Evolutionary conservation across 768 basidiomycete species (phyloP), one percentile per base, ranked within the genome.

Genomic region (Pleurotus cornucopiae): DNA sequence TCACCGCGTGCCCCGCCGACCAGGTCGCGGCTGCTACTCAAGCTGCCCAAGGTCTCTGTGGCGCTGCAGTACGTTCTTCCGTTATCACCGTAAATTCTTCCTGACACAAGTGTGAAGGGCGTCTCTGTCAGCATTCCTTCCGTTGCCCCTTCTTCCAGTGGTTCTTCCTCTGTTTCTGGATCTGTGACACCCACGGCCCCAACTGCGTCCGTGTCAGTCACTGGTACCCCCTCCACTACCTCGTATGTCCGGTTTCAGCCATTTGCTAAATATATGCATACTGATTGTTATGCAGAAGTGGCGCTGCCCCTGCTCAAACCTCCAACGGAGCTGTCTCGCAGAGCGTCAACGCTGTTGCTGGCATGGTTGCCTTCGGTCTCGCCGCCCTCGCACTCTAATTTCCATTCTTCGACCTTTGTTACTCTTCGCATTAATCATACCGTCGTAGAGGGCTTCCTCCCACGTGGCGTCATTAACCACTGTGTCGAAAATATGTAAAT

Each of bases 21-120:
- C 65, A 46, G 43, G n/a, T 54, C 37, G 64, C 39, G 62, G 67
- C 13, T 38, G 71, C 71, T 16, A 18, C 25, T 4, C 37, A 49
- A 7, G 67, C 62, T n/a, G 26, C 21, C 25, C 21, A 25, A 2
- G 37, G 23, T 30, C 47, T 47, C 44, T 51, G 11, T 21, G 21
- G 20, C 2, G 5, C 26, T 12, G 30, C 57, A 30, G 61, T 49
- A 52, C 37, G 14, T 45, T 40, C 18, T 12, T 6, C 25, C 34
- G 49, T 30, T 16, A 14, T 16, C 12, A 26, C 9, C 21, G 16
- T 21, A 13, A 37, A 34, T 30, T 18, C n/a, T 16, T 11, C 45
- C 25, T 20, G 18, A 14, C n/a, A 14, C 6, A 14, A 13, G 16
- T 2, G 20, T 39, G 5, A 20, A 56, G 55, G 55, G 55, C 37